Base-by-base conservation (phyloP, 306 rosid genomes). In the Dryas drummondii region DNA sequence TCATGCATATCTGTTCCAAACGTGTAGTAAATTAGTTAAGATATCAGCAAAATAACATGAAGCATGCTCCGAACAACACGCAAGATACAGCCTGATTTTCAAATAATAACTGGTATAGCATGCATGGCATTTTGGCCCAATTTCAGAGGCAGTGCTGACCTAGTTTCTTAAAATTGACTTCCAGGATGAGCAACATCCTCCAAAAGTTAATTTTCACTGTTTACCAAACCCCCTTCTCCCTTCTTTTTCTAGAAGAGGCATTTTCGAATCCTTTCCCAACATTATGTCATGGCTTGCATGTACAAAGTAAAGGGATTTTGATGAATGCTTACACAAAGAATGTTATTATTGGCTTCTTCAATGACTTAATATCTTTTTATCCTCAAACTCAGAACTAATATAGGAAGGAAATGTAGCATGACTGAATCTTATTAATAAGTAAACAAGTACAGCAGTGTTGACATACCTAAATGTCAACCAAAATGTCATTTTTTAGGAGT, bases 1-100 rank as follows among this genome's bases (percentile, higher is more conserved):
- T 82, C 91, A 85, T 72, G 82, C 90, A 84, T 67, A 85, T 80
- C 98, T 94, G 86, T 78, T 59, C 42, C 73, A 58, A 53, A 82
- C 6, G 49, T 74, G 11, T 64, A 47, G 51, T 46, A 70, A 41
- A 46, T 63, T 71, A 82, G 51, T 32, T 17, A 10, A 46, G 6
- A 68, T 48, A 2, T 48, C 26, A 37, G 41, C 48, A 62, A 14
- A 60, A 37, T 27, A 11, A 58, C 22, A 58, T 58, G 64, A 26
- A 58, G 15, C 40, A 58, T 9, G 40, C 63, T 26, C 40, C 63
- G 26, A 9, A 9, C 41, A 58, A 58, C 63, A 58, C 4, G 42
- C 40, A 57, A 22, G 63, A 57, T 57, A 14, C 16, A 13, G 26
- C 11, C 63, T 58, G 40, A 58, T 26, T 58, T 26, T 41, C 63